Evolutionary conservation across 768 basidiomycete genomes (phyloP), one percentile per base, ranked within the genome.

Genomic region (Mycena kentingensis): DNA sequence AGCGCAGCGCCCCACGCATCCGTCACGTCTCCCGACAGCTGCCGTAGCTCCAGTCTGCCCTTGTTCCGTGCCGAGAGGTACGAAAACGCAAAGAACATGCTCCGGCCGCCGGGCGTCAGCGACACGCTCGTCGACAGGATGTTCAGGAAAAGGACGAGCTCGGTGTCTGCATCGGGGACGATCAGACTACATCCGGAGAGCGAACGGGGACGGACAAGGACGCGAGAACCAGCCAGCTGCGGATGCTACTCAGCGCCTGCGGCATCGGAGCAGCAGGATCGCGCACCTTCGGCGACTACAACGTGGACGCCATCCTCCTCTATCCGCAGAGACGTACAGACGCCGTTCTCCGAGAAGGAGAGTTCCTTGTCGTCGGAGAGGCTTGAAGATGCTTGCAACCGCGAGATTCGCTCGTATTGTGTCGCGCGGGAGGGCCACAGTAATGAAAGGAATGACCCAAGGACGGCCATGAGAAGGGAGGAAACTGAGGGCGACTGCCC

Each of bases 51-150:
- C 5, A 55, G 42, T 29, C 22, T 51, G 34, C 29, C 55, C 13
- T 50, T 60, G 13, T 54, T 15, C n/a, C 34, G 42, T 4, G 58
- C 51, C 22, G 58, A 60, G 25, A 60, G 54, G n/a, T 52, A 60
- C 31, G 58, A 55, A 52, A 60, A 55, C 37, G 55, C 54, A 26
- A 60, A 25, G 0, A 55, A 13, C n/a, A 41, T 60, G 18, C 46
- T 60, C 31, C 54, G 58, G 5, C 54, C 54, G 4, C 24, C 48
- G 4, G 58, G 54, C 3, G 54, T 55, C n/a, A 49, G 49, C 2
- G 54, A 43, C 28, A 60, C 51, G 16, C 38, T 26, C 0, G 54
- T 46, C 5, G 36, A 50, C 22, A 60, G 37, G 10, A 60, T 48
- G 24, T 60, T 10, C 8, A 55, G 54, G 21, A 25, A 55, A 10